Evolutionary conservation across 805 yeast genomes (phyloP).

Genomic region (Ogataea minuta): DNA sequence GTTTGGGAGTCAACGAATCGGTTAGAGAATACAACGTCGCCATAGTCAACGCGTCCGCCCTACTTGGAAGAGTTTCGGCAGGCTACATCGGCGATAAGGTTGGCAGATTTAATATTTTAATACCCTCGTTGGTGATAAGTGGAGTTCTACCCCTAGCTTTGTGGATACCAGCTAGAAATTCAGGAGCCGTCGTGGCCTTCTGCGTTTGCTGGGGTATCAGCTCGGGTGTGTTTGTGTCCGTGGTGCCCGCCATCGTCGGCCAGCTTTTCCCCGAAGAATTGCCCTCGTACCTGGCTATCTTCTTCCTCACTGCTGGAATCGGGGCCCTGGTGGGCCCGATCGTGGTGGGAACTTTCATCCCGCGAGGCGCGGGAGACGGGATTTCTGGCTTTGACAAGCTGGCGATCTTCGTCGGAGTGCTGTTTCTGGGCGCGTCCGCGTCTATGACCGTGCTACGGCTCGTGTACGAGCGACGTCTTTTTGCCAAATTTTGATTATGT

Average conservation of each 20-base stretch:
- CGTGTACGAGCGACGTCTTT: slow-evolving; percentile 7
- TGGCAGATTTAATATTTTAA: slow-evolving; percentile 40
- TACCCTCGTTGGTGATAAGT: slow-evolving; percentile 34
- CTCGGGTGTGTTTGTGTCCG: slow-evolving; percentile 34
- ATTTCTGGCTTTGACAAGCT: slow-evolving; percentile 29
- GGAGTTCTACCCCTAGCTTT: slow-evolving; percentile 38
- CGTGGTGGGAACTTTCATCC: slow-evolving; percentile 35
- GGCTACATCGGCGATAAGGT: slow-evolving; percentile 45
- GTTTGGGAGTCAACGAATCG: slow-evolving; percentile 50
- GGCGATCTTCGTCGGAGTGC: slow-evolving; percentile 31
- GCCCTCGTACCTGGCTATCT: slow-evolving; percentile 30
- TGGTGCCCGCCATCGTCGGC: slow-evolving; percentile 33
- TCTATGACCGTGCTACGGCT: slow-evolving; percentile 6
- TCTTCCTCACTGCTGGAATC: slow-evolving; percentile 30
- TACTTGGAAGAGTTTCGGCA: slow-evolving; percentile 49
- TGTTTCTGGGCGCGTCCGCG: slow-evolving; percentile 24
- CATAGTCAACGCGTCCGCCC: slow-evolving; percentile 40
- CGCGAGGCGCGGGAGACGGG: slow-evolving; percentile 19
- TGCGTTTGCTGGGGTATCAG: slow-evolving; percentile 34
- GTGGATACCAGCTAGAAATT: slow-evolving; percentile 50
- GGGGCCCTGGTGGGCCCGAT: slow-evolving; percentile 37
- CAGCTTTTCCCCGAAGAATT: slow-evolving; percentile 35
- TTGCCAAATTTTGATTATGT: slow-evolving; percentile 3
- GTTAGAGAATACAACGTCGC: slow-evolving; percentile 49
- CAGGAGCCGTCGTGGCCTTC: slow-evolving; percentile 38